These are phyloP conservation scores for Bathelium albidoporum DNA, from an alignment of 495 filamentous ascomycete genomes.

Conservation along the genomic window DNA sequence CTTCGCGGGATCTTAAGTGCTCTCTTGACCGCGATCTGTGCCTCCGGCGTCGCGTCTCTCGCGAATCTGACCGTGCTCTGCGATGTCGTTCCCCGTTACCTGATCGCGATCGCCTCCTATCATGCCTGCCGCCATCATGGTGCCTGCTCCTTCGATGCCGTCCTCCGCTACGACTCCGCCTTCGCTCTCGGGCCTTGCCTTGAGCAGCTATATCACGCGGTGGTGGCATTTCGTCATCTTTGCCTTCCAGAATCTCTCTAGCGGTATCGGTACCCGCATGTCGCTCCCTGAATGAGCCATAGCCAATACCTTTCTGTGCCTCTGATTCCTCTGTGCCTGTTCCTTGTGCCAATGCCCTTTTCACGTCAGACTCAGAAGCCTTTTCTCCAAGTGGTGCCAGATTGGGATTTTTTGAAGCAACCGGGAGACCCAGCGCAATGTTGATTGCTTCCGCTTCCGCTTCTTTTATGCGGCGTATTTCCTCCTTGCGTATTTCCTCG, in stretches of 20 bases:
- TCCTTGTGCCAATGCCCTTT: conserved; percentile 24
- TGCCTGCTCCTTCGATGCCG: conserved; percentile 3
- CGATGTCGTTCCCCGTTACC: conserved; percentile 5
- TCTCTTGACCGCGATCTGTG: conserved; percentile 7
- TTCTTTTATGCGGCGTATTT: conserved; percentile 74
- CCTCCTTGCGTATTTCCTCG: conserved; percentile 49
- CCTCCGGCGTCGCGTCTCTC: conserved; percentile 9
- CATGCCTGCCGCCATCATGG: conserved; percentile 4
- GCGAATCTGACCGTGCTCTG: conserved; percentile 7
- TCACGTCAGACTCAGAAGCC: conserved; percentile 20
- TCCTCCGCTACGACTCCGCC: conserved; percentile 3
- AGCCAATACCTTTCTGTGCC: conserved; percentile 16
- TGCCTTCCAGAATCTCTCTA: conserved; percentile 1
- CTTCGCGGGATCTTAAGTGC: conserved; percentile 7
- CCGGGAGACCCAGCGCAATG: conserved; percentile 66
- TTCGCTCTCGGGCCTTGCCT: conserved; percentile 7
- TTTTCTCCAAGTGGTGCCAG: conserved; percentile 25
- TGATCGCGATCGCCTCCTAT: conserved; percentile 17
- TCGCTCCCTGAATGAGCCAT: conserved; percentile 8
- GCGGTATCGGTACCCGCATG: neutral
- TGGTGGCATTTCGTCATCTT: conserved; percentile 1
- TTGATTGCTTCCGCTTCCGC: conserved; percentile 86
- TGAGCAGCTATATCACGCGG: neutral
- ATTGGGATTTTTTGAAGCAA: conserved; percentile 30
- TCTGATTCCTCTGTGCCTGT: conserved; percentile 17